These are phyloP conservation scores for Secale cereale DNA, from an alignment of 176 grass and related monocot genomes.

Conservation along the genomic window DNA sequence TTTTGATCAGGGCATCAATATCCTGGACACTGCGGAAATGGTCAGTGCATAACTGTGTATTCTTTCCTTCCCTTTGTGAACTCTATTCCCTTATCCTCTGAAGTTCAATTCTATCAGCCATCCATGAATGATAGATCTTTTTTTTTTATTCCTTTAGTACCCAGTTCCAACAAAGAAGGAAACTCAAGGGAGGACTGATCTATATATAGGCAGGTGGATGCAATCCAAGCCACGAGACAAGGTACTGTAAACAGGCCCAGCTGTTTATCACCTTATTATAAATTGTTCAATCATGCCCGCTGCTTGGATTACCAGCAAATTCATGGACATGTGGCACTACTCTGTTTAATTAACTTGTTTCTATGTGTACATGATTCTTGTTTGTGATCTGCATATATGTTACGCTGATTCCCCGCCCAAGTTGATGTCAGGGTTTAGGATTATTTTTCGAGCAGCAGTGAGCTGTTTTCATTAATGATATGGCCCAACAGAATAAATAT, in stretches of 20 bases:
- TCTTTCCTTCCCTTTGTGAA: background rate
- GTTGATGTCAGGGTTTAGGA: background rate
- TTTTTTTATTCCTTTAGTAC: constrained; percentile 47
- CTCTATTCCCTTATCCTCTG: background rate
- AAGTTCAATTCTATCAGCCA: background rate
- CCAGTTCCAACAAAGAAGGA: constrained; percentile 69
- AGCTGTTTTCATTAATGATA: too few species aligned
- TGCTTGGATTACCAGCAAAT: background rate
- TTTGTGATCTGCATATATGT: background rate
- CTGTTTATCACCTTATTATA: background rate
- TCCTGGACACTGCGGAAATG: constrained; percentile 39
- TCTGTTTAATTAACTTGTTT: background rate
- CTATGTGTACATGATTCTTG: background rate
- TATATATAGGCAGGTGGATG: constrained; percentile 90
- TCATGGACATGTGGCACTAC: background rate
- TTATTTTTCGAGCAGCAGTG: too few species aligned
- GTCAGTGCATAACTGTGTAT: constrained; percentile 6
- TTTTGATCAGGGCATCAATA: constrained; percentile 41
- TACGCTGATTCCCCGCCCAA: background rate
- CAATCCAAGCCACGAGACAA: constrained; percentile 80
- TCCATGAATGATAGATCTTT: background rate
- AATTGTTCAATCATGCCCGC: background rate
- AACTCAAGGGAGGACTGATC: constrained; percentile 86
- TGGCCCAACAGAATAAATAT: too few species aligned
- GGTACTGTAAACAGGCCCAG: constrained; percentile 31